Evolutionary conservation across 495 filamentous ascomycete genomes (phyloP).

Genomic region (Annulohypoxylon maeteangense): DNA sequence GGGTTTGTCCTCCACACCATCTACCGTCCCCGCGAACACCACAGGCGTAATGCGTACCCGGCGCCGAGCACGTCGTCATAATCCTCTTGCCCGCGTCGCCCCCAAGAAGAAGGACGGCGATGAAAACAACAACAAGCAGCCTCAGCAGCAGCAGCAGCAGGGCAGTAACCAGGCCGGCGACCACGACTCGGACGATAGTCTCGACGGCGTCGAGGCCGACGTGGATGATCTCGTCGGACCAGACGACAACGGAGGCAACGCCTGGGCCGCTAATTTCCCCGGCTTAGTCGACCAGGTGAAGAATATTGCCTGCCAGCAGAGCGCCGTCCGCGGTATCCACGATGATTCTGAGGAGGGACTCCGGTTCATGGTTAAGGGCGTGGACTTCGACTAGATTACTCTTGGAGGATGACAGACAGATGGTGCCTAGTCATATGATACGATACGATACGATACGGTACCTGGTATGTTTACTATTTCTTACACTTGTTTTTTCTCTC

Average conservation of each 20-base stretch:
- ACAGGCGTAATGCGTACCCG: background rate
- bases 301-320: background rate
- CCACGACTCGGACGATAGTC: background rate
- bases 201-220: conserved; percentile 9
- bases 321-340: background rate
- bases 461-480: background rate
- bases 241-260: background rate
- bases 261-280: background rate
- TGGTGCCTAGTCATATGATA: no score
- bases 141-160: background rate
- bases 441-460: no score
- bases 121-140: no score
- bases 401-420: background rate
- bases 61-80: background rate
- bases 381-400: background rate
- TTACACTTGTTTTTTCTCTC: background rate
- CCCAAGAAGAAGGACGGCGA: no score
- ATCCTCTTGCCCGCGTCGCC: background rate
- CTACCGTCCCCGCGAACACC: background rate
- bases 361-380: background rate
- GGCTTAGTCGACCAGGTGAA: background rate
- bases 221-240: conserved; percentile 20
- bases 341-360: background rate
- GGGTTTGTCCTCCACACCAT: background rate
- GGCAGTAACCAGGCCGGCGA: background rate